Evolutionary conservation across 306 rosid genomes (phyloP).

Genomic region (Acacia acuminata): DNA sequence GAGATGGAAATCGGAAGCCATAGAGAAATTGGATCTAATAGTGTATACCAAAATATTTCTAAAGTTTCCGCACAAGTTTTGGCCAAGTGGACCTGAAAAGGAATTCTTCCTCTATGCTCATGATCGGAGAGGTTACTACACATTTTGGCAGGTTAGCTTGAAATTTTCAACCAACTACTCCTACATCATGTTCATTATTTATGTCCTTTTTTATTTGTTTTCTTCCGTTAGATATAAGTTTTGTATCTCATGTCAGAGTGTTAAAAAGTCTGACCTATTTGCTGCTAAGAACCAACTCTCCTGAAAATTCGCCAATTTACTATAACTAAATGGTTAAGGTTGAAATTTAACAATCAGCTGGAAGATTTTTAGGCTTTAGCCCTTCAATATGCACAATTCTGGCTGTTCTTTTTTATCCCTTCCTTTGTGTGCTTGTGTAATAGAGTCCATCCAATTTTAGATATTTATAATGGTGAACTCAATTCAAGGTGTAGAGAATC

Average conservation of each 20-base stretch:
- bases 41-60: conserved; percentile 95
- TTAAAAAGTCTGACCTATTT: background rate
- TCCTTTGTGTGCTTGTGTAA: background rate
- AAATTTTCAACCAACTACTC: conserved; percentile 16
- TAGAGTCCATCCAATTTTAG: background rate
- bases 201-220: background rate
- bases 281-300: conserved; percentile 4
- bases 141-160: conserved; percentile 94
- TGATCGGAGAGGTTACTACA: conserved; percentile 92
- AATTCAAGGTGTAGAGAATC: background rate
- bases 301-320: background rate
- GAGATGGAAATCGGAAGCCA: conserved; percentile 93
- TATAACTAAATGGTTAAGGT: background rate
- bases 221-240: conserved; percentile 7
- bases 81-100: conserved; percentile 96
- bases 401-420: background rate
- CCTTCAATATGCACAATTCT: conserved; percentile 1
- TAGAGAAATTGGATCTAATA: conserved; percentile 80
- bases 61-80: conserved; percentile 82
- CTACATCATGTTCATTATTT: conserved; percentile 24
- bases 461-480: background rate
- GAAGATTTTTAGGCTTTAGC: conserved; percentile 22
- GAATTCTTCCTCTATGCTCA: conserved; percentile 99
- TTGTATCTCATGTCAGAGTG: conserved; percentile 5
- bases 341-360: conserved; percentile 20